Evolutionary conservation across 139 green algal species (phyloP).

Genomic region (Nannochloris sp.): DNA sequence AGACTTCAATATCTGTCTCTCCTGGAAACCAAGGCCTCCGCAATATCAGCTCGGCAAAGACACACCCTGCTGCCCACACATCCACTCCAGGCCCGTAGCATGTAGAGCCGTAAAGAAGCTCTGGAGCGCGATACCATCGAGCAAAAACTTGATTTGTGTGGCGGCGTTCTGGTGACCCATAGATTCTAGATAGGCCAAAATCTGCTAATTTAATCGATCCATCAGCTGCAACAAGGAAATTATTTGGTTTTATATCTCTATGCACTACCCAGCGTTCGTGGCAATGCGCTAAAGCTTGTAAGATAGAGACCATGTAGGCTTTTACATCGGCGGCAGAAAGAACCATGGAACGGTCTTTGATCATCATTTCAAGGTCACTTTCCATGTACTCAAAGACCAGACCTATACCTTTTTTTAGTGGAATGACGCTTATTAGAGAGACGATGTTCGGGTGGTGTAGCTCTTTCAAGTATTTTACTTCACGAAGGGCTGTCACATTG

Average conservation of each 20-base stretch:
- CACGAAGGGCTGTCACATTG: constrained; percentile 77
- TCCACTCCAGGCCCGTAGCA: constrained; percentile 74
- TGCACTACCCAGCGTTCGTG: constrained; percentile 77
- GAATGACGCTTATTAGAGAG: constrained; percentile 69
- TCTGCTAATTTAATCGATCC: constrained; percentile 80
- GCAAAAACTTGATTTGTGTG: constrained; percentile 87
- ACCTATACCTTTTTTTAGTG: constrained; percentile 49
- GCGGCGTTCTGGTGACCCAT: constrained; percentile 50
- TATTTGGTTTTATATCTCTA: constrained; percentile 89
- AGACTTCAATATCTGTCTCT: constrained; percentile 70
- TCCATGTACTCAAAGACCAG: constrained; percentile 79
- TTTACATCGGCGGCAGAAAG: constrained; percentile 75
- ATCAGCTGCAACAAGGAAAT: constrained; percentile 59
- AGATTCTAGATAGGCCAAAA: constrained; percentile 78
- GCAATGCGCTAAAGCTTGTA: constrained; percentile 57
- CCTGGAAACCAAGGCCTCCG: constrained; percentile 70
- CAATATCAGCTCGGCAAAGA: constrained; percentile 77
- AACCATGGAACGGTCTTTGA: constrained; percentile 65
- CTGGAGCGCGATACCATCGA: constrained; percentile 80
- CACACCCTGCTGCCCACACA: constrained; percentile 83
- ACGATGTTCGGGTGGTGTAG: constrained; percentile 69
- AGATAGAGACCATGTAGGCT: constrained; percentile 72
- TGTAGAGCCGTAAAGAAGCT: constrained; percentile 77
- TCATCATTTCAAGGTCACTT: constrained; percentile 74
- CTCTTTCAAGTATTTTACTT: constrained; percentile 88